Evolutionary conservation across 129 eudicot species (phyloP).

Genomic region (Silybum marianum): DNA sequence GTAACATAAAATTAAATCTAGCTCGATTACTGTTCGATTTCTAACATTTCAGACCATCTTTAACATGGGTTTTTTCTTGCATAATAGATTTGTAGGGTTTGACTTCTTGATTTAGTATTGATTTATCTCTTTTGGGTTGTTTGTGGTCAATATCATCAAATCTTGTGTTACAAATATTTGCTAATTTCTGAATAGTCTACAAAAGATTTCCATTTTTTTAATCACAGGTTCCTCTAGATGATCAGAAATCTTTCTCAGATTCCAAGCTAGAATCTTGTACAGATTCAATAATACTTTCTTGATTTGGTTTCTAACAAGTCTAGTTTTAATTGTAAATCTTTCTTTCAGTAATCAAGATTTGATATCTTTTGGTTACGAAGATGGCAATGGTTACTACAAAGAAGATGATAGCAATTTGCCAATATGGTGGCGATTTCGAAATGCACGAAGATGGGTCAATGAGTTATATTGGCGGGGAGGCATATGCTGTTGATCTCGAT

Average conservation of each 20-base stretch:
- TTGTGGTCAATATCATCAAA: constrained; percentile 4
- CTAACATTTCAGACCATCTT: neutral
- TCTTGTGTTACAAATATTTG: neutral
- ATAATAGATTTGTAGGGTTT: neutral
- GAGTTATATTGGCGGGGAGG: constrained; percentile 45
- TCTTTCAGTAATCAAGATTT: neutral
- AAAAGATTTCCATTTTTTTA: neutral
- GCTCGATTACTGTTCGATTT: neutral
- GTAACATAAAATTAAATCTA: neutral
- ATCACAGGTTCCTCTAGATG: neutral
- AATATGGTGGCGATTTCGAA: constrained; percentile 45
- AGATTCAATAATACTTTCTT: neutral
- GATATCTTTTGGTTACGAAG: constrained; percentile 11
- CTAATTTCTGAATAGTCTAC: neutral
- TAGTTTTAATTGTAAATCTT: neutral
- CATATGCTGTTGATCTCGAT: constrained; percentile 51
- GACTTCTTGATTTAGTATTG: neutral
- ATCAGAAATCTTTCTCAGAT: neutral
- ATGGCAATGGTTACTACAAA: constrained; percentile 39
- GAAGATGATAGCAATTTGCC: constrained; percentile 52
- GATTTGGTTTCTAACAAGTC: constrained; percentile 11
- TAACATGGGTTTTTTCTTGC: neutral
- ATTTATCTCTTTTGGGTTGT: neutral
- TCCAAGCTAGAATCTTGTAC: neutral
- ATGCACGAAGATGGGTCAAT: constrained; percentile 40